Evolutionary conservation across 768 basidiomycete genomes (phyloP).

Genomic region (Kwoniella pini): DNA sequence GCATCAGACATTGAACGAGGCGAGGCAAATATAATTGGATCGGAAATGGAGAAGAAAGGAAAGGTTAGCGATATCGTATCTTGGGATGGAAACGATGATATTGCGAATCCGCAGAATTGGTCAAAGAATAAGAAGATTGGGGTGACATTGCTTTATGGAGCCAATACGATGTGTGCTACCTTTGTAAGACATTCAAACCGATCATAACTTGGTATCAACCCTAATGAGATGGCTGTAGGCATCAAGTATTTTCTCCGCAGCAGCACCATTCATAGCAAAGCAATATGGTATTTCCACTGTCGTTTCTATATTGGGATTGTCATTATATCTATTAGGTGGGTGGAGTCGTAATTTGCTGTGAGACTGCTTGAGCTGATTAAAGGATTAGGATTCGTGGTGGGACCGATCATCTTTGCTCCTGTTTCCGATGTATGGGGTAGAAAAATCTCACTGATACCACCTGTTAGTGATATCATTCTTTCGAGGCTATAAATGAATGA

Average conservation of each 20-base stretch:
- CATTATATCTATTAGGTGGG: constrained; percentile 34
- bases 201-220: neutral
- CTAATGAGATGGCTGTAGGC: too few relatives aligned
- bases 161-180: constrained; percentile 52
- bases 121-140: constrained; percentile 30
- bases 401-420: constrained; percentile 49
- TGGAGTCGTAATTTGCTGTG: neutral
- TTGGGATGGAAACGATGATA: constrained; percentile 42
- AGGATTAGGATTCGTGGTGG: constrained; percentile 21
- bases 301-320: constrained; percentile 49
- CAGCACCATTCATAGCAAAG: constrained; percentile 32
- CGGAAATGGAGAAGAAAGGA: too few relatives aligned
- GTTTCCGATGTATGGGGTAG: constrained; percentile 52
- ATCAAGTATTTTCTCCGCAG: constrained; percentile 50
- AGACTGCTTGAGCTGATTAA: too few relatives aligned
- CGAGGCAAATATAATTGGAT: too few relatives aligned
- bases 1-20: too few relatives aligned
- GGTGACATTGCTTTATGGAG: constrained; percentile 45
- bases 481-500: too few relatives aligned
- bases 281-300: constrained; percentile 45
- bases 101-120: constrained; percentile 52
- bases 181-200: constrained; percentile 39
- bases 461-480: constrained; percentile 18
- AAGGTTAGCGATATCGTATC: constrained; percentile 16
- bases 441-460: constrained; percentile 37